These are phyloP conservation scores for Termitomyces sp. DNA, from an alignment of 1,284 basidiomycete species.

Conservation along the genomic window DNA sequence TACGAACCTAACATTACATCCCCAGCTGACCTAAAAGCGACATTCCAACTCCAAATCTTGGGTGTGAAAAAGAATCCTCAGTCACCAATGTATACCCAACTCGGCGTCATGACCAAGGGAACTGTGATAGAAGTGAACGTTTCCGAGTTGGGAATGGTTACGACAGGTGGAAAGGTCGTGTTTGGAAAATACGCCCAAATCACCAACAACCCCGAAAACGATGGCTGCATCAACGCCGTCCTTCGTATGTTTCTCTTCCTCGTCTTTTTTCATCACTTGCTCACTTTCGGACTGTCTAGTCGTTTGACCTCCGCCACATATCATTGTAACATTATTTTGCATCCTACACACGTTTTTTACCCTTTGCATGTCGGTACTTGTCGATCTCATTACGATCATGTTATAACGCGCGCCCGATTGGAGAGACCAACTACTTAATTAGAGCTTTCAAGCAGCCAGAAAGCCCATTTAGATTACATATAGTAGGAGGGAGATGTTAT, in stretches of 20 bases:
- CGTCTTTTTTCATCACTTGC: neutral
- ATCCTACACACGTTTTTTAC: neutral
- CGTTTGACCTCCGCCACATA: slow-evolving; percentile 26
- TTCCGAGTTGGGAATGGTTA: slow-evolving; percentile 95
- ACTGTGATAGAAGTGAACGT: slow-evolving; percentile 99
- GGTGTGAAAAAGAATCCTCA: slow-evolving; percentile 99
- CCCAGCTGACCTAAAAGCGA: slow-evolving; percentile 92
- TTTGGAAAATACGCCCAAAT: slow-evolving; percentile 95
- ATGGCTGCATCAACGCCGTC: slow-evolving; percentile 94
- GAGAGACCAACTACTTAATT: neutral
- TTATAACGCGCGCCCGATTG: neutral
- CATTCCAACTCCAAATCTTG: slow-evolving; percentile 97
- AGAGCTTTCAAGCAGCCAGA: neutral
- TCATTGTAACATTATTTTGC: slow-evolving; percentile 15
- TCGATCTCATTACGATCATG: neutral
- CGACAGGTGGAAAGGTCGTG: slow-evolving; percentile 94
- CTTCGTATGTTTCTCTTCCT: slow-evolving; percentile 56
- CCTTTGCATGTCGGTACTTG: neutral
- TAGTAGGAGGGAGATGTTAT: neutral
- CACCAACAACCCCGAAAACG: slow-evolving; percentile 95
- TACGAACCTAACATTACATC: slow-evolving; percentile 7
- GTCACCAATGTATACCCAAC: slow-evolving; percentile 93
- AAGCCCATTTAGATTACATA: neutral
- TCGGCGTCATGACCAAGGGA: slow-evolving; percentile 97
- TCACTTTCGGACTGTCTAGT: slow-evolving; percentile 23